A percentile compares a stretch with the other conserved stretches of the same genome.
These are phyloP conservation scores for Paramecium primaurelia DNA, from an alignment of 73 alveolate genomes.

Conservation along the genomic window DNA sequence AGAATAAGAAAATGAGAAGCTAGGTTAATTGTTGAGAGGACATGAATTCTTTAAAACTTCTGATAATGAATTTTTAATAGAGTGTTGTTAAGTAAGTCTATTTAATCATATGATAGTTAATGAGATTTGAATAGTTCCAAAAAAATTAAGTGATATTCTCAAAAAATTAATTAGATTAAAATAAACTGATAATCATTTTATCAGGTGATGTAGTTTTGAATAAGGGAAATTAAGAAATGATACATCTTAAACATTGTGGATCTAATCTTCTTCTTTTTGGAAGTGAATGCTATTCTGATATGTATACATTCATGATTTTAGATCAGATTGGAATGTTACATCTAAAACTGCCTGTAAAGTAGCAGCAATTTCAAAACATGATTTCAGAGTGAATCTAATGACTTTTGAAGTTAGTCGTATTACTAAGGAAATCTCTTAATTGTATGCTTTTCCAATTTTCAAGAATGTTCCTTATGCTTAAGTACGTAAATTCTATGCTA, in stretches of 20 bases:
- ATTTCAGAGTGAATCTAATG: conserved; percentile 13
- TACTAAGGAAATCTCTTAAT: not conserved
- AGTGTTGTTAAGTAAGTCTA: not conserved
- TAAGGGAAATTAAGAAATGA: not conserved
- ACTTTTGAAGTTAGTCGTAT: not conserved
- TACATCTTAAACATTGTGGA: not conserved
- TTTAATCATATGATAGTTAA: not conserved
- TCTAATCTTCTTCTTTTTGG: not conserved
- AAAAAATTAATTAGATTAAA: not conserved
- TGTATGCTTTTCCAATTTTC: not conserved
- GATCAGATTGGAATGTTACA: conserved; percentile 29
- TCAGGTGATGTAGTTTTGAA: not conserved
- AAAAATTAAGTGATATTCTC: not conserved
- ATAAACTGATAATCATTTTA: not conserved
- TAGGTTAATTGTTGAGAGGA: conserved; percentile 3
- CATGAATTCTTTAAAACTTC: not conserved
- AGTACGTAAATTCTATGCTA: conserved; percentile 10
- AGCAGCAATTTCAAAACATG: not conserved
- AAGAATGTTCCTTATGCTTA: not conserved
- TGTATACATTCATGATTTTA: conserved; percentile 28
- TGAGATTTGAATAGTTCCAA: not conserved
- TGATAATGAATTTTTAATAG: not conserved
- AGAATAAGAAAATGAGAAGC: not conserved
- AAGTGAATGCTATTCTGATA: conserved; percentile 16
- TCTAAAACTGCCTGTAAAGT: not conserved